Base-by-base conservation (phyloP, 495 filamentous ascomycete species). In the Aspergillus sclerotioniger region DNA sequence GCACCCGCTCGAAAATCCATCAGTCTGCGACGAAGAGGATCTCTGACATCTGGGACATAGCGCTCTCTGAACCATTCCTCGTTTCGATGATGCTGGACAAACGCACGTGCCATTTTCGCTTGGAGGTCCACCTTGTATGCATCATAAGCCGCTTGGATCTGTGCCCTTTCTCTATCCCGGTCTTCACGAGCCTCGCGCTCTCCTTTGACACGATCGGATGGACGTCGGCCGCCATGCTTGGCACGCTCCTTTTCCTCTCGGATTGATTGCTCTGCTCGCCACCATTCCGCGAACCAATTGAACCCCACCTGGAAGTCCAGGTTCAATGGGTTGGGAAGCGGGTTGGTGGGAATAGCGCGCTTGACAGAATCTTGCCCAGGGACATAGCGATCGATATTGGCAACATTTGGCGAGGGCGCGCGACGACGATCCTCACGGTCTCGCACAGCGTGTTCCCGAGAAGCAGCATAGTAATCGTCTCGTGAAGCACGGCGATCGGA, bases 41-140 rank as follows among this genome's bases (percentile, higher is more conserved):
- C 88, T 32, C 87, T 77, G 53, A 90, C 82, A 53, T 94, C 91
- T 4, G 91, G 82, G 55, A 94, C 82, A 64, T 99, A 99, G 51
- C 90, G 87, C 73, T 99, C 94, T 60, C 87, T 91, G 75, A 99
- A 99, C 94, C 94, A 99, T 65, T 98, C 93, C 62, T 98, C 94
- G 13, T 82, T 81, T 65, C 94, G 95, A 70, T 98, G 94, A 49
- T 89, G 85, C 29, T 87, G 84, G 19, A 99, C 94, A 65, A 99
- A 98, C 2, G 80, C 78, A 58, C 88, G 82, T 0, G 92, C 90
- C 85, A 98, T 91, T 66, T 91, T 93, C 8, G 90, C 84, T 69
- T 96, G 91, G 7, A 97, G 79, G 43, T 96, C 92, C 69, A 94
- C 90, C 67, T 96, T 98, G 75, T 98, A 98, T 12, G 80, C 64